phyloP scores from a whole-genome alignment of 1,284 basidiomycete species.

The Tilletia setariae region DNA sequence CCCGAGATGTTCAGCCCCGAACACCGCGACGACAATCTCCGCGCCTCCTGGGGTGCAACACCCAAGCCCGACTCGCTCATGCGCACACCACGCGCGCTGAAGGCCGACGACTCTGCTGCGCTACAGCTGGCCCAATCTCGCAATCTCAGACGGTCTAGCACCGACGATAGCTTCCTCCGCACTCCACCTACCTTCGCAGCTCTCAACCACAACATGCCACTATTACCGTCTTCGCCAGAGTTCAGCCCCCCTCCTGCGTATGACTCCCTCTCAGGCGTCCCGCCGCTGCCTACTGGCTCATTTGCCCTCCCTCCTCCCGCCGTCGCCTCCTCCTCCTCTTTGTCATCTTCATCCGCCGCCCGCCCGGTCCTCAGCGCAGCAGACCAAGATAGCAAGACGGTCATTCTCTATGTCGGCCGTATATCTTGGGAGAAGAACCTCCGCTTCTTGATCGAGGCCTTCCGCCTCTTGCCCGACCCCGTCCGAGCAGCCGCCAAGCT shows the following conservation, averaged over 20 bases:
- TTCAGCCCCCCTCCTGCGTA: constrained; percentile 49
- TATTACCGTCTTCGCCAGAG: constrained; percentile 35
- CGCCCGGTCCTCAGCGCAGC: constrained; percentile 22
- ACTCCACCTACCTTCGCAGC: constrained; percentile 51
- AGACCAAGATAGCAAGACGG: constrained; percentile 41
- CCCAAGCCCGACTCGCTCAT: constrained; percentile 37
- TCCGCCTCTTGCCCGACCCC: constrained; percentile 51
- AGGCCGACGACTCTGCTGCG: constrained; percentile 28
- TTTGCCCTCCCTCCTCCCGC: constrained; percentile 45
- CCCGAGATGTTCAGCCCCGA: constrained; percentile 47
- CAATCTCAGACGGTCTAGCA: constrained; percentile 24
- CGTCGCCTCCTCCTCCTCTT: constrained; percentile 24
- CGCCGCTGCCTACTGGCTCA: constrained; percentile 28
- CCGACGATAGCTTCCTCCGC: constrained; percentile 52
- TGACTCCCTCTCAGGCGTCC: constrained; percentile 42
- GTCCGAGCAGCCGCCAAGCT: constrained; percentile 56
- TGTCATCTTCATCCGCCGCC: constrained; percentile 13
- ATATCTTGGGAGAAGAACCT: constrained; percentile 64
- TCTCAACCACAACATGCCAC: constrained; percentile 17
- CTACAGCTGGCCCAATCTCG: constrained; percentile 34
- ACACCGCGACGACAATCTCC: constrained; percentile 56
- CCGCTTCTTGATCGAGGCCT: constrained; percentile 60
- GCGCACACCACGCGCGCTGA: constrained; percentile 27
- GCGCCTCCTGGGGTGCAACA: constrained; percentile 58
- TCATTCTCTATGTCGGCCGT: constrained; percentile 56